Evolutionary conservation across 2,329 filamentous ascomycete genomes (phyloP), one percentile per base, ranked within the genome.

Genomic region (Xylariales sp.): DNA sequence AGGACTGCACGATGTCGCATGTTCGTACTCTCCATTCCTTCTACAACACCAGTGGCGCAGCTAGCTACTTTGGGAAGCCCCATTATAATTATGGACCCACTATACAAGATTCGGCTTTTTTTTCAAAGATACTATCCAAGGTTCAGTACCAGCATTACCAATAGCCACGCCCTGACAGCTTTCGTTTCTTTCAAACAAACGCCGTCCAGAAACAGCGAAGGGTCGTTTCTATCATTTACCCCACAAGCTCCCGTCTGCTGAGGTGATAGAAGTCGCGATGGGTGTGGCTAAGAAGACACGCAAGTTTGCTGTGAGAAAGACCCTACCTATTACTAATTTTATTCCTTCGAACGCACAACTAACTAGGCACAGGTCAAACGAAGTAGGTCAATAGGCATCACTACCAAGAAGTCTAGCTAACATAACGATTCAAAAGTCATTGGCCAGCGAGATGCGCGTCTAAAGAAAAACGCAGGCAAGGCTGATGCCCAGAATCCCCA

Each of bases 401-500:
- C 7, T 32, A 6, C 41, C n/a, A 23, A 58, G 55, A 53, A 43
- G 4, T 43, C 46, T 64, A 36, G 45, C 55, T 69, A n/a, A 67
- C 59, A 36, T 65, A n/a, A 16, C 23, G 39, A 52, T 14, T 57
- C 45, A 45, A 14, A 53, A 73, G 72, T 97, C 61, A 94, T 97
- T 74, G 90, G 92, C 56, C 89, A 92, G 76, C 89, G 90, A 66
- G 94, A 98, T 84, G 89, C 88, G 53, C 87, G 94, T 64, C 84
- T 97, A 57, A 94, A 95, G 80, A 91, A 93, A 81, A 97, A 97
- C 81, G 87, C 91, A 74, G 82, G 86, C 75, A 91, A 90, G 75
- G 88, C 85, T 65, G 89, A 90, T 75, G 83, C 83, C 43, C 80
- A 84, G 49, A 82, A 86, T 72, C 85, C 87, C 64, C 84, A 88